Conservation (phyloP, 164 flowering plant species). For the Santalum album region DNA sequence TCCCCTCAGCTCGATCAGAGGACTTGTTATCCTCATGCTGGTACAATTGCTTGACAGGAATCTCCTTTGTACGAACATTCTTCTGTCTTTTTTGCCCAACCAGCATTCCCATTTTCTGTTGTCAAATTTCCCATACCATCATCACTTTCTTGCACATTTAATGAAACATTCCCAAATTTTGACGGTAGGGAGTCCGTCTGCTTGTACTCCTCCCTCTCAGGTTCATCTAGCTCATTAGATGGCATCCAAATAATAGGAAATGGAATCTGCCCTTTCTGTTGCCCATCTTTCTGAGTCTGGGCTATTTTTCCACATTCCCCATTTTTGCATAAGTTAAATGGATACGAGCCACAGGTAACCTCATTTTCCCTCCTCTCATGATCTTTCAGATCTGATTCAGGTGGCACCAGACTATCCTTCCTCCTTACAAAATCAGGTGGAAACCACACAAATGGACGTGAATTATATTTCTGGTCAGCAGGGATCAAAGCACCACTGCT, state of each 20-base stretch:
- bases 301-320: slow-evolving; percentile 12
- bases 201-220: slow-evolving; percentile 7
- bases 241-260: not conserved
- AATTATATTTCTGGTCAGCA: slow-evolving; percentile 10
- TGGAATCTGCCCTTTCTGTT: not conserved
- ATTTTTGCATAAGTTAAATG: slow-evolving; percentile 14
- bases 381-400: slow-evolving; percentile 5
- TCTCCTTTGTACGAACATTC: slow-evolving; percentile 6
- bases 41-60: slow-evolving; percentile 25
- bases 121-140: slow-evolving; percentile 2
- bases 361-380: slow-evolving; percentile 7
- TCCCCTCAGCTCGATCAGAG: slow-evolving; percentile 3
- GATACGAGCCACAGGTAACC: slow-evolving; percentile 20
- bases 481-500: slow-evolving; percentile 16
- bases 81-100: not conserved
- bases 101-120: slow-evolving; percentile 2
- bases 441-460: slow-evolving; percentile 45
- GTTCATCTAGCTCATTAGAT: slow-evolving; percentile 12
- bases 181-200: slow-evolving; percentile 5
- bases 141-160: slow-evolving; percentile 5
- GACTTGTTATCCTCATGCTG: slow-evolving; percentile 4
- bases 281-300: slow-evolving; percentile 9
- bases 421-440: slow-evolving; percentile 28
- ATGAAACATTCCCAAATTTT: slow-evolving; percentile 18
- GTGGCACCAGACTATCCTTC: slow-evolving; percentile 1